Evolutionary conservation across 2,329 filamentous ascomycete species (phyloP), one percentile per base, ranked within the genome.

Genomic region (Aspergillus novoparasiticus): DNA sequence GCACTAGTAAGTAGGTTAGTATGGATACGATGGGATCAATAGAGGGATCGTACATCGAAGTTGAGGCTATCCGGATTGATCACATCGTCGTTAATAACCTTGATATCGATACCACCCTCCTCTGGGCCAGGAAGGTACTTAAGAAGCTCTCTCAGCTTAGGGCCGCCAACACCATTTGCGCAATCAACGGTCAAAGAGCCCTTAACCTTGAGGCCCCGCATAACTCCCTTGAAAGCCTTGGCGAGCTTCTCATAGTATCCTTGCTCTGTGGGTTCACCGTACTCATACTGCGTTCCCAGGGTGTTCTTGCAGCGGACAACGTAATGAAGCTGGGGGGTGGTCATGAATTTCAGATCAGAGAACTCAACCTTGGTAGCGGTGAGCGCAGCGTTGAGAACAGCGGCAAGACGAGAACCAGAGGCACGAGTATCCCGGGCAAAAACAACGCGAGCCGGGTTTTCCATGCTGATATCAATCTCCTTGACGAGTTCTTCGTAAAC

Each of bases 311-410:
- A 96, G 68, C 95, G 92, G 36, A 94, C 94, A 68, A 98, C 85
- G 80, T 99, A 99, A 83, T 99, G 95, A 63, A 99, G 86, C 81
- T 98, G 95, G n/a, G 95, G 95, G 4, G 95, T 99, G 14, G 95
- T 98, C 73, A 97, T 84, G 76, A 94, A 89, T 80, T 94, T 95
- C 82, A 89, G 94, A 83, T 98, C 94, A 74, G 88, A 88, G 75
- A 87, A 90, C 64, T 92, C 87, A 60, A 90, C 88, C 61, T 87
- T 86, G 54, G 90, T 90, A 58, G 92, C 92, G 64, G 90, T 88
- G 67, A 98, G 84, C 21, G 92, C 92, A 73, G 92, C 90, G 63
- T 89, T 86, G 57, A 98, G 86, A 64, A 94, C 91, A 45, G 86
- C 84, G 34, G 94, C 91, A 30, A 99, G 89, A 62, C 87, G 89